Percentiles rank a stretch among this genome's conserved stretches.
phyloP scores from a whole-genome alignment of 306 rosid species.

The barrel medic (Medicago truncatula) region MtrunA17r5.0-ANR NC_053042.1:53792001-53792500 shows the following conservation, averaged over 20 bases:
- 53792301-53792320: neutral
- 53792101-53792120: conserved; percentile 60
- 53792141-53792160: neutral
- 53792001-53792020: conserved; percentile 40
- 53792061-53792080: conserved; percentile 73
- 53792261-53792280: neutral
- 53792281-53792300: neutral
- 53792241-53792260: conserved; percentile 51
- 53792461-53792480: neutral
- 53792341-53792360: conserved; percentile 64
- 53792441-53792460: neutral
- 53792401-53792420: conserved; percentile 68
- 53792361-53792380: conserved; percentile 64
- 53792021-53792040: conserved; percentile 48
- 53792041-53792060: conserved; percentile 11
- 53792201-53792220: neutral
- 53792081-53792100: conserved; percentile 81
- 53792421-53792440: conserved; percentile 63
- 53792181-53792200: conserved; percentile 44
- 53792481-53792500: neutral
- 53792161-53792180: conserved; percentile 47
- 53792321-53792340: conserved; percentile 14
- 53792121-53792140: conserved; percentile 43
- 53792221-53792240: conserved; percentile 37
- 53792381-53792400: conserved; percentile 66